Percentiles rank a stretch among this genome's conserved stretches.
Evolutionary conservation across 495 filamentous ascomycete species (phyloP).

Genomic region (Penicillium lividum): DNA sequence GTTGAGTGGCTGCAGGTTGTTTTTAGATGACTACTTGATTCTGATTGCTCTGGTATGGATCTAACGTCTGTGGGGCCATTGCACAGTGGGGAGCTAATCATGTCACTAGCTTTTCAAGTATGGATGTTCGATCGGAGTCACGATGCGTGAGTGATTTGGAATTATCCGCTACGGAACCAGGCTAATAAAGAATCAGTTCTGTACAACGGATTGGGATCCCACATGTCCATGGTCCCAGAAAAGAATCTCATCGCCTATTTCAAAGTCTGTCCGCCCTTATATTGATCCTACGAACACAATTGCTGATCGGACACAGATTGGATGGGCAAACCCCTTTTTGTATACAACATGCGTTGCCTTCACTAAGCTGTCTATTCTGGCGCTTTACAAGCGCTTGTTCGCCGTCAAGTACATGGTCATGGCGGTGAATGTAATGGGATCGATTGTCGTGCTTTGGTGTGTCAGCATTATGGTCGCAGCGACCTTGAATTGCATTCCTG

Average conservation of each 20-base stretch:
- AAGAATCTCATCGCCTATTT: constrained; percentile 30
- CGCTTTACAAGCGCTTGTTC: constrained; percentile 44
- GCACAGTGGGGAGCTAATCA: not conserved
- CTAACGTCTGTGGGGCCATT: not conserved
- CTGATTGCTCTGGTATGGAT: constrained; percentile 33
- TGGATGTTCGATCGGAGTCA: constrained; percentile 33
- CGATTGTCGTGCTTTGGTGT: constrained; percentile 34
- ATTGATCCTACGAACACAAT: not conserved
- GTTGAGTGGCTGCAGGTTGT: constrained; percentile 27
- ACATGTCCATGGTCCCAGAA: constrained; percentile 34
- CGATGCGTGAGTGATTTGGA: constrained; percentile 27
- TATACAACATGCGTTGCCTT: constrained; percentile 33
- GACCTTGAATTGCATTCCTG: constrained; percentile 36
- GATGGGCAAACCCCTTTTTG: constrained; percentile 32
- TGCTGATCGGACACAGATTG: constrained; percentile 17
- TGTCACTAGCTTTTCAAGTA: constrained; percentile 34
- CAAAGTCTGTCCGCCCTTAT: constrained; percentile 21
- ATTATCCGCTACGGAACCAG: not conserved
- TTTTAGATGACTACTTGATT: constrained; percentile 43
- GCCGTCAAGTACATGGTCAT: constrained; percentile 26
- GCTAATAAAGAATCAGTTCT: constrained; percentile 27
- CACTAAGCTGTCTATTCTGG: constrained; percentile 47
- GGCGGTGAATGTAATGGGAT: constrained; percentile 28
- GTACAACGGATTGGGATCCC: constrained; percentile 35
- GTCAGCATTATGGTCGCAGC: constrained; percentile 29